Base-by-base conservation (phyloP, 805 yeast genomes). In the Ogataea trehalophila region DNA sequence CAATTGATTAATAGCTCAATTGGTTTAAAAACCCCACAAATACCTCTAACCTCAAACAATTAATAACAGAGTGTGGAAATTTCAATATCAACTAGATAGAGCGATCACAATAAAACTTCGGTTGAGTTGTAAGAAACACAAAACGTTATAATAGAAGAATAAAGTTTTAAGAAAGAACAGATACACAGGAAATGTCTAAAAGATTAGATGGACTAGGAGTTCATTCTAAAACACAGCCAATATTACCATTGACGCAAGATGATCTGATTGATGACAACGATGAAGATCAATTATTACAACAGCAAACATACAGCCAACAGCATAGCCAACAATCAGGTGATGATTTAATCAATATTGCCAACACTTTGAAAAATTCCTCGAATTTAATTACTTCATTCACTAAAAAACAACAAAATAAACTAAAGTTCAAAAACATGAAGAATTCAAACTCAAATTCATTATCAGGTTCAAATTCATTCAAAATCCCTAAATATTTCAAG, bases 401-500 rank as follows among this genome's bases (percentile, higher is more conserved):
- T 22, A 58, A 58, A 38, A 51, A 57, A 46, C 61, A 57, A 26
- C 59, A 57, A 38, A 58, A 52, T 42, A 56, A 53, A 31, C 42
- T 54, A n/a, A 57, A 56, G 39, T 47, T 56, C 34, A 53, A 51
- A 39, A 52, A 48, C 41, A 35, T 56, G 40, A 57, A 50, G 33
- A 54, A 55, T 33, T 47, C 48, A 45, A 44, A 50, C 38, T 50
- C 58, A 3, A 43, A 44, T 33, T 50, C 31, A 9, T 26, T 26
- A 26, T 26, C 31, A 26, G 9, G 2, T 26, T 26, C 31, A 26
- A 26, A 11, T 26, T 9, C 31, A 26, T 26, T 65, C 34, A 42
- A 47, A 13, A 40, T 63, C 6, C 70, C 70, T 6, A 58, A 59
- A 22, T 65, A 65, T 43, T 58, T 67, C 48, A 63, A 61, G 44